phyloP scores from a whole-genome alignment of 129 eudicot species.

The Heracleum sosnowskyi region DNA sequence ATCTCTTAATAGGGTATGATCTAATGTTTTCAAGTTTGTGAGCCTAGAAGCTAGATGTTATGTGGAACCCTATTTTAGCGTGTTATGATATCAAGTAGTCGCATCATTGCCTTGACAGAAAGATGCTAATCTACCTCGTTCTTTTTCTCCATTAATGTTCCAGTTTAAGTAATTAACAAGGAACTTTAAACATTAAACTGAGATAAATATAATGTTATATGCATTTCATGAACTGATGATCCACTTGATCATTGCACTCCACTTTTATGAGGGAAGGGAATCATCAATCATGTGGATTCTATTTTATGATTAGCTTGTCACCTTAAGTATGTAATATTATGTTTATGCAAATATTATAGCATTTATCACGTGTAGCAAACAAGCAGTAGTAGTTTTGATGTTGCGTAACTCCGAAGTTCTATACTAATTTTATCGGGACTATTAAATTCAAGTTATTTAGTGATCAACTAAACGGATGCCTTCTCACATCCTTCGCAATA shows the following conservation, averaged over 20 bases:
- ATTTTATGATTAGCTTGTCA: background rate
- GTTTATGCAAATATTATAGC: background rate
- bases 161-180: background rate
- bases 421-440: background rate
- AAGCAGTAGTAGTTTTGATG: background rate
- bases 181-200: background rate
- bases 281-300: background rate
- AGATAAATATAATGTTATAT: background rate
- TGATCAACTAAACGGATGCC: background rate
- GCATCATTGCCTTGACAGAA: background rate
- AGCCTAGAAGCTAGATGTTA: background rate
- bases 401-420: background rate
- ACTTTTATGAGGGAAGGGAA: background rate
- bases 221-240: background rate
- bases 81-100: background rate
- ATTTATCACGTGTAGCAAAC: background rate
- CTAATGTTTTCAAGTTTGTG: background rate
- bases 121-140: background rate
- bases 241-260: background rate
- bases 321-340: background rate
- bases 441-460: background rate
- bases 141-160: background rate
- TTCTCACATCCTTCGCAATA: background rate
- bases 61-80: background rate
- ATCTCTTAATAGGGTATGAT: constrained; percentile 63